A percentile compares a stretch with the other conserved stretches of the same genome.
phyloP scores from a whole-genome alignment of 2,329 filamentous ascomycete species.

The Emergomyces orientalis region DNA sequence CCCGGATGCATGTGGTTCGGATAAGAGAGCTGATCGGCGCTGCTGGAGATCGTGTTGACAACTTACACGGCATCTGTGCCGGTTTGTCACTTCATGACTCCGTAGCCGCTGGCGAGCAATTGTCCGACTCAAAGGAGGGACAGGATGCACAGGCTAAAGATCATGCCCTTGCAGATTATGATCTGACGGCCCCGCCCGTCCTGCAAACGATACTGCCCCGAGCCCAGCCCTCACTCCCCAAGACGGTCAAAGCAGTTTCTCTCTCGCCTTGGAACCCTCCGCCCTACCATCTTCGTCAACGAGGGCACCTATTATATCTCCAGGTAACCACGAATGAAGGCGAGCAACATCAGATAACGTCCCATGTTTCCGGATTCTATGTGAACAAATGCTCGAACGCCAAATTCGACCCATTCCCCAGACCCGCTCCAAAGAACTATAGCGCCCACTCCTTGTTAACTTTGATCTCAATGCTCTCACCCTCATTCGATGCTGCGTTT shows the following conservation, averaged over 20 bases:
- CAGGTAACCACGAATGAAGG: slow-evolving; percentile 84
- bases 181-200: slow-evolving; percentile 61
- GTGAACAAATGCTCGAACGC: slow-evolving; percentile 92
- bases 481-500: slow-evolving; percentile 71
- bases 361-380: slow-evolving; percentile 89
- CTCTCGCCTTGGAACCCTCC: slow-evolving; percentile 95
- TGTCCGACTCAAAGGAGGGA: slow-evolving; percentile 31
- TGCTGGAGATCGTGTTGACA: slow-evolving; percentile 77
- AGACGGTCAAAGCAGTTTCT: slow-evolving; percentile 80
- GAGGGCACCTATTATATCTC: slow-evolving; percentile 86
- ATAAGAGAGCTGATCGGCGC: slow-evolving; percentile 90
- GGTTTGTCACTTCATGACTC: slow-evolving; percentile 81
- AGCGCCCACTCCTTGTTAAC: slow-evolving; percentile 78
- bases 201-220: slow-evolving; percentile 64
- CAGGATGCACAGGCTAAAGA: slow-evolving; percentile 33
- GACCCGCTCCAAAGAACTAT: slow-evolving; percentile 65
- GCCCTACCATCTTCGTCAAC: slow-evolving; percentile 80
- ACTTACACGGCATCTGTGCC: slow-evolving; percentile 73
- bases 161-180: slow-evolving; percentile 60
- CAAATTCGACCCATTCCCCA: slow-evolving; percentile 87
- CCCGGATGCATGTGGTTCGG: slow-evolving; percentile 83
- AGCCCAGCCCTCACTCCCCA: slow-evolving; percentile 60
- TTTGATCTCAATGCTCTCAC: slow-evolving; percentile 68
- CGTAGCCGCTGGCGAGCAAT: slow-evolving; percentile 44
- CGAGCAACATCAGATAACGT: slow-evolving; percentile 87